A percentile compares a stretch with the other conserved stretches of the same genome.
phyloP scores from a whole-genome alignment of 305 asterid species.

The Caryopteris hybrid region DNA sequence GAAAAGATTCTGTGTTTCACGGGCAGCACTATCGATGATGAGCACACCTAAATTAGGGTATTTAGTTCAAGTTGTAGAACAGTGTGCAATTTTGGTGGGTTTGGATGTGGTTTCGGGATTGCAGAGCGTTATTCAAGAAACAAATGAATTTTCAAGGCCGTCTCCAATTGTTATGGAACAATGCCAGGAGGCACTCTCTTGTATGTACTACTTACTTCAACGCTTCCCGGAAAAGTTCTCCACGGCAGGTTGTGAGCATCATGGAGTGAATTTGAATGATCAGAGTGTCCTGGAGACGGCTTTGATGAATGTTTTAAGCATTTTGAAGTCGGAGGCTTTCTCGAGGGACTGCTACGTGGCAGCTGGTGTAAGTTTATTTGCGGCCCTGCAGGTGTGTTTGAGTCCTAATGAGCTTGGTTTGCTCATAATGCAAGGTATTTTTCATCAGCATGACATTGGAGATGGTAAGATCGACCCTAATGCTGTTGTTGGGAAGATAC shows the following conservation, averaged over 20 bases:
- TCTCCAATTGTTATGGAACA: constrained; percentile 95
- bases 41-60: constrained; percentile 85
- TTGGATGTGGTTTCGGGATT: constrained; percentile 75
- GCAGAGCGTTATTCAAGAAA: constrained; percentile 50
- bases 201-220: constrained; percentile 87
- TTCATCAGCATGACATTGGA: constrained; percentile 41
- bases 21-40: constrained; percentile 91
- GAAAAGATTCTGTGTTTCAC: constrained; percentile 72
- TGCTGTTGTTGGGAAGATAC: constrained; percentile 39
- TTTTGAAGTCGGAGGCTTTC: constrained; percentile 69
- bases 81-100: constrained; percentile 68
- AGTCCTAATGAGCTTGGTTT: constrained; percentile 61
- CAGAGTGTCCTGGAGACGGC: constrained; percentile 42
- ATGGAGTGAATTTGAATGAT: constrained; percentile 19
- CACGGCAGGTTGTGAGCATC: constrained; percentile 3
- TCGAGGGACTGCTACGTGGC: constrained; percentile 96
- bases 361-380: constrained; percentile 87
- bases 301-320: constrained; percentile 44
- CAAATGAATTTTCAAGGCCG: constrained; percentile 62
- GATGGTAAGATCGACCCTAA: constrained; percentile 27
- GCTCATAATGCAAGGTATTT: constrained; percentile 65
- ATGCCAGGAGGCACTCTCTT: constrained; percentile 95
- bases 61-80: constrained; percentile 73
- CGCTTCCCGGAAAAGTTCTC: constrained; percentile 66
- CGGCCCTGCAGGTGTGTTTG: constrained; percentile 79